A percentile compares a stretch with the other conserved stretches of the same genome.
phyloP scores from a whole-genome alignment of 2,329 filamentous ascomycete species.

The Moelleriella libera region DNA sequence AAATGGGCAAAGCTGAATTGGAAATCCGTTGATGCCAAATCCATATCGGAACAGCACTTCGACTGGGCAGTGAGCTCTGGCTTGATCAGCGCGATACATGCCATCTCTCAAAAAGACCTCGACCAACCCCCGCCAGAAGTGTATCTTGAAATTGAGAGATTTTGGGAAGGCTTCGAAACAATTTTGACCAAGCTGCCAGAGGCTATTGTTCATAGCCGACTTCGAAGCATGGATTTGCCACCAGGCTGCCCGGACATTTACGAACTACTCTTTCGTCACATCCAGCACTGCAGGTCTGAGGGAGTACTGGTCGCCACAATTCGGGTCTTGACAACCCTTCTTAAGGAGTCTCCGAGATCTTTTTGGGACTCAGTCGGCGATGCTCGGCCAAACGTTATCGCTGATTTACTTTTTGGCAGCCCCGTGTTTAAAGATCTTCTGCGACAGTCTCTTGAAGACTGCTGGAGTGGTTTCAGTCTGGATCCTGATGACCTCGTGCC shows the following conservation, averaged over 20 bases:
- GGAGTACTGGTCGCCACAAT: constrained; percentile 55
- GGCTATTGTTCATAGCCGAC: constrained; percentile 59
- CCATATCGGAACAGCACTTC: constrained; percentile 59
- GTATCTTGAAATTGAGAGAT: constrained; percentile 42
- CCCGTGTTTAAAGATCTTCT: constrained; percentile 50
- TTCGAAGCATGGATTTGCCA: constrained; percentile 67
- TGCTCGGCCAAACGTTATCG: constrained; percentile 63
- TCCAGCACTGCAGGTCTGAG: constrained; percentile 32
- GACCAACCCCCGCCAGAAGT: constrained; percentile 17
- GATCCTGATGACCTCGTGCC: constrained; percentile 31
- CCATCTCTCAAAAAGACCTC: constrained; percentile 37
- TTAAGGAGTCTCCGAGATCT: constrained; percentile 61
- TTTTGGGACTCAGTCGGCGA: constrained; percentile 84
- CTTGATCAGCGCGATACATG: constrained; percentile 50
- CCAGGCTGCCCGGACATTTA: constrained; percentile 46
- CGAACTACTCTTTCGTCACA: constrained; percentile 42
- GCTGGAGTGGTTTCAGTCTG: constrained; percentile 25
- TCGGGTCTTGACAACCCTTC: constrained; percentile 52
- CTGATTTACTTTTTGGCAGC: constrained; percentile 72
- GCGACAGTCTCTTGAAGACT: constrained; percentile 39
- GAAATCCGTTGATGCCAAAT: constrained; percentile 37
- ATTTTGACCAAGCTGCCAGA: constrained; percentile 64
- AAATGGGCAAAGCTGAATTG: constrained; percentile 24
- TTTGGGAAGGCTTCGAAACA: constrained; percentile 66
- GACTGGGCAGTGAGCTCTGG: constrained; percentile 75